Evolutionary conservation across 805 yeast species (phyloP).

Genomic region (Zygoascus ofunaensis): DNA sequence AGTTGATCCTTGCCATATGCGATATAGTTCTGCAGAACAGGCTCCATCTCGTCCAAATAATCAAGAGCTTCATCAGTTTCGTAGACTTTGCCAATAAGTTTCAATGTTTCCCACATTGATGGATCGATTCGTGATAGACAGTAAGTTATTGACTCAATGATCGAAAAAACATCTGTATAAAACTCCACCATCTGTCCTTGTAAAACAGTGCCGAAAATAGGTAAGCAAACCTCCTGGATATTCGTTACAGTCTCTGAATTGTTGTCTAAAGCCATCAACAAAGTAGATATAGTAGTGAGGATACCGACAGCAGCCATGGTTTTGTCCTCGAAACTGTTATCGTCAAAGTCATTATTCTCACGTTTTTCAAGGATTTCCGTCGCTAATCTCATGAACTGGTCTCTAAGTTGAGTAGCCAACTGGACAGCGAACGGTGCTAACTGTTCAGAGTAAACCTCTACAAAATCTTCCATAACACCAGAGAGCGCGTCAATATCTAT

Average conservation of each 20-base stretch:
- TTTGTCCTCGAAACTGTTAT: slow-evolving; percentile 50
- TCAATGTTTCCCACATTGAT: slow-evolving; percentile 66
- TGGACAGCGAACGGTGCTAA: slow-evolving; percentile 86
- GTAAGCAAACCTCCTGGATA: slow-evolving; percentile 59
- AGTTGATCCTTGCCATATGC: slow-evolving; percentile 48
- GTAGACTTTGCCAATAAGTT: slow-evolving; percentile 35
- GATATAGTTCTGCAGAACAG: slow-evolving; percentile 66
- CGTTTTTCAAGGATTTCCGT: slow-evolving; percentile 55
- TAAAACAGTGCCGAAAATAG: slow-evolving; percentile 61
- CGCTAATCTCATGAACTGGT: slow-evolving; percentile 65
- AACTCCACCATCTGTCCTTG: slow-evolving; percentile 61
- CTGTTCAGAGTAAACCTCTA: slow-evolving; percentile 78
- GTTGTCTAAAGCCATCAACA: slow-evolving; percentile 73
- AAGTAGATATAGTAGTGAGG: slow-evolving; percentile 72
- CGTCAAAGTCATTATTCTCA: slow-evolving; percentile 31
- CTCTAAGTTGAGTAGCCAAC: slow-evolving; percentile 44
- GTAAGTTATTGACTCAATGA: slow-evolving; percentile 62
- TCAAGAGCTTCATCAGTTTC: slow-evolving; percentile 41
- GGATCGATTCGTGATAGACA: slow-evolving; percentile 53
- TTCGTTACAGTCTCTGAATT: slow-evolving; percentile 55
- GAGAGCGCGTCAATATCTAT: slow-evolving; percentile 83
- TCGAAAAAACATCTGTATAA: slow-evolving; percentile 65
- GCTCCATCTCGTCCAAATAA: slow-evolving; percentile 63
- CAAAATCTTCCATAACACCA: slow-evolving; percentile 91
- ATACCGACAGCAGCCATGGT: slow-evolving; percentile 76